Conservation (phyloP, 2,329 filamentous ascomycete species). For the Teratosphaeria nubilosa region DNA sequence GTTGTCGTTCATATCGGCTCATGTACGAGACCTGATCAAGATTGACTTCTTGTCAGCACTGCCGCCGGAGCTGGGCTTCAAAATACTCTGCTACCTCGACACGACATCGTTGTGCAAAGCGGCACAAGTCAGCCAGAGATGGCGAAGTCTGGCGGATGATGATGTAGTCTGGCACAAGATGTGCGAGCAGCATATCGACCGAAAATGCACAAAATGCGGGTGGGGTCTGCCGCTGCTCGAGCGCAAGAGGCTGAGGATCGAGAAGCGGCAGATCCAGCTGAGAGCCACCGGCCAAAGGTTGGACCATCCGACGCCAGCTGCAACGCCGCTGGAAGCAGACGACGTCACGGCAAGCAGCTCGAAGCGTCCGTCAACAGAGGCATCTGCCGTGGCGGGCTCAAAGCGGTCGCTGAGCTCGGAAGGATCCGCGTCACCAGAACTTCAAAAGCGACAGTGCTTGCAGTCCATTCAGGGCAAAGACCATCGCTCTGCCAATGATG, state of each 20-base stretch:
- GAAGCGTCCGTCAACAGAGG: background rate
- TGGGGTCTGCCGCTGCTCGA: constrained; percentile 90
- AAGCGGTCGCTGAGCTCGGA: constrained; percentile 13
- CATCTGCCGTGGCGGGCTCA: constrained; percentile 4
- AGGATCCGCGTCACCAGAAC: constrained; percentile 11
- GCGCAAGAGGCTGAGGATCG: constrained; percentile 73
- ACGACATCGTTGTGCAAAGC: constrained; percentile 92
- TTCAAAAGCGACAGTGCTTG: constrained; percentile 18
- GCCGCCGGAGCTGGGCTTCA: constrained; percentile 82
- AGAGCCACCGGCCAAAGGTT: constrained; percentile 45
- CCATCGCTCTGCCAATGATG: constrained; percentile 21
- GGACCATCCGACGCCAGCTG: constrained; percentile 31
- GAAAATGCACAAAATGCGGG: constrained; percentile 89
- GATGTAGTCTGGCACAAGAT: constrained; percentile 97
- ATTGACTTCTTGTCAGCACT: constrained; percentile 92
- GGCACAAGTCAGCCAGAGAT: constrained; percentile 81
- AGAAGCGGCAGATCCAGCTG: constrained; percentile 74
- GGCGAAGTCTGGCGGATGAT: constrained; percentile 86
- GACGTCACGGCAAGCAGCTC: background rate
- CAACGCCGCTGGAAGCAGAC: constrained; percentile 38
- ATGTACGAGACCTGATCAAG: constrained; percentile 87
- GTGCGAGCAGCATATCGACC: constrained; percentile 94
- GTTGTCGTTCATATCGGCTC: constrained; percentile 80
- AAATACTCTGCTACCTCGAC: constrained; percentile 86
- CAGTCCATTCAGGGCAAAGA: constrained; percentile 8